A percentile compares a stretch with the other conserved stretches of the same genome.
phyloP scores from a whole-genome alignment of 345 rosid genomes.

The Eucalyptus decipiens region DNA sequence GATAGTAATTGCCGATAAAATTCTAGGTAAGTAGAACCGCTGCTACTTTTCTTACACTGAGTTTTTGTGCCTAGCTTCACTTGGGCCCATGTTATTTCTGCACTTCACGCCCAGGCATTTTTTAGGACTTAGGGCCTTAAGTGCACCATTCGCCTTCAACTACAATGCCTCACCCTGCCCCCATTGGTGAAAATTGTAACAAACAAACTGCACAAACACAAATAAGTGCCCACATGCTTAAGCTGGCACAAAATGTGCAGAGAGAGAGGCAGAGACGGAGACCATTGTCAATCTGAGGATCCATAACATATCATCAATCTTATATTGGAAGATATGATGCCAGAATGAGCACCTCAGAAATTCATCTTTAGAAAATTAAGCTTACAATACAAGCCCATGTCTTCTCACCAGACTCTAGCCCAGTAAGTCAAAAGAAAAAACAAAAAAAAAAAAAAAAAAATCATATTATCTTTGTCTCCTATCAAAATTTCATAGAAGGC shows the following conservation, averaged over 20 bases:
- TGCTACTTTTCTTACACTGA: neutral
- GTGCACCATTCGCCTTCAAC: neutral
- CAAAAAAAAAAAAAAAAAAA: neutral
- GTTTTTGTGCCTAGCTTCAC: neutral
- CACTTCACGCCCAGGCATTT: neutral
- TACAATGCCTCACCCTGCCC: neutral
- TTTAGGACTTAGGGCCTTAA: neutral
- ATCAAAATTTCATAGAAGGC: neutral
- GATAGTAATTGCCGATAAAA: neutral
- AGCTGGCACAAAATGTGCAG: neutral
- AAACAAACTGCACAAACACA: neutral
- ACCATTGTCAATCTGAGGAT: neutral
- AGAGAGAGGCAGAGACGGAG: neutral
- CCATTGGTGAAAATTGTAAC: neutral
- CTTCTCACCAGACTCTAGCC: neutral
- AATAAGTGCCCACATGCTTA: neutral
- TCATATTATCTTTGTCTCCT: neutral
- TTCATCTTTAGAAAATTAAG: neutral
- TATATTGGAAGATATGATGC: neutral
- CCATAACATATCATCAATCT: neutral
- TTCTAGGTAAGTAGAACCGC: neutral
- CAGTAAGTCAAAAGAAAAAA: neutral
- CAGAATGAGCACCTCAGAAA: neutral
- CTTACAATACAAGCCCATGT: neutral
- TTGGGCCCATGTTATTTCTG: neutral